Evolutionary conservation across 164 flowering plant genomes (phyloP).

Genomic region (Umbilicus rupestris): DNA sequence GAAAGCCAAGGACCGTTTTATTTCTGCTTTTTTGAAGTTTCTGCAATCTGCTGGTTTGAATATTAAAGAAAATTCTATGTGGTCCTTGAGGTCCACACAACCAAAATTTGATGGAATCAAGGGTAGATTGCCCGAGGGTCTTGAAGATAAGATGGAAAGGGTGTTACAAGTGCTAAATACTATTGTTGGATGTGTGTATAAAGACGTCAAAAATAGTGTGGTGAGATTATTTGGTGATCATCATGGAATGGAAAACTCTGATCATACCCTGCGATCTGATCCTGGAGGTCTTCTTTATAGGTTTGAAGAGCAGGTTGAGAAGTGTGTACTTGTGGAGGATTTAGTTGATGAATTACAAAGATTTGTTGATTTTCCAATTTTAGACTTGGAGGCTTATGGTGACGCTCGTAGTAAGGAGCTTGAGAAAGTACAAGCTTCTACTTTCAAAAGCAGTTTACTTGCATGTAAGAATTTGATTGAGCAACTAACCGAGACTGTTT

Average conservation of each 20-base stretch:
- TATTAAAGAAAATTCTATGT: conserved; percentile 36
- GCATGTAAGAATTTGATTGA: conserved; percentile 49
- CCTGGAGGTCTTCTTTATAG: conserved; percentile 36
- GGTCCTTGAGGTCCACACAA: conserved; percentile 19
- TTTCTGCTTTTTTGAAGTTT: conserved; percentile 54
- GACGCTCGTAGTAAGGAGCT: conserved; percentile 16
- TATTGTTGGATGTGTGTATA: conserved; percentile 47
- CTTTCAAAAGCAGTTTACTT: conserved; percentile 39
- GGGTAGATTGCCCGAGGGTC: conserved; percentile 26
- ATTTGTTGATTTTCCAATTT: conserved; percentile 9
- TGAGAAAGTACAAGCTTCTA: conserved; percentile 51
- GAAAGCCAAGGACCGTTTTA: conserved; percentile 62
- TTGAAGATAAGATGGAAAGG: conserved; percentile 55
- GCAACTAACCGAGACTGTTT: conserved; percentile 57
- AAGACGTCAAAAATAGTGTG: conserved; percentile 45
- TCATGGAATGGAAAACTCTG: conserved; percentile 18
- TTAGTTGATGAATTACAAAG: conserved; percentile 45
- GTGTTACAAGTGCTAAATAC: conserved; percentile 34
- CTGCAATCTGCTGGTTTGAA: conserved; percentile 49
- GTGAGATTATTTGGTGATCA: conserved; percentile 28
- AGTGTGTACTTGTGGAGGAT: conserved; percentile 54
- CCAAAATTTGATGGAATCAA: conserved; percentile 24
- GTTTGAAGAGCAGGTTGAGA: conserved; percentile 82
- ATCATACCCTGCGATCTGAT: conserved; percentile 24
- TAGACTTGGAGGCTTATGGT: conserved; percentile 16